Evolutionary conservation across 768 basidiomycete genomes (phyloP), one percentile per base, ranked within the genome.

Genomic region (Tulasnella calospora): DNA sequence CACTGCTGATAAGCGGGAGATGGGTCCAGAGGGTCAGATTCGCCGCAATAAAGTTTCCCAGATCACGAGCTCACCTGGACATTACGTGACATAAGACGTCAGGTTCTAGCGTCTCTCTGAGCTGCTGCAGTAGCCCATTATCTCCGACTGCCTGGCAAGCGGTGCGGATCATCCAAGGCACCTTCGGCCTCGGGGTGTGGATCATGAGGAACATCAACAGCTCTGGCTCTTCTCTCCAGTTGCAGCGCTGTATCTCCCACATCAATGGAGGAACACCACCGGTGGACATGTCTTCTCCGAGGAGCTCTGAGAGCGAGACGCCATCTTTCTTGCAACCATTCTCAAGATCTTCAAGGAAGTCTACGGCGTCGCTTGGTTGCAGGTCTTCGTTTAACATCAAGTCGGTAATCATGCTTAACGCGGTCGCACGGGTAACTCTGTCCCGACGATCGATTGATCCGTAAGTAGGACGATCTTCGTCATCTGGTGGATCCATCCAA

Each of bases 221-320:
- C 44, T 72, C 71, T 10, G 38, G 71, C 19, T 27, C 35, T 27
- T 40, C 44, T 27, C 44, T 46, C 71, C 71, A 72, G 2, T 40
- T 46, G 38, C 71, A 72, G 30, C 71, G 71, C 10, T 72, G 71
- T 19, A 72, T 72, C 71, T 72, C 71, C 38, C 36, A 72, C 38
- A 72, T 46, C 38, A 72, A 35, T n/a, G 71, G 71, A 41, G 71
- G 71, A n/a, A 72, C 71, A 13, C 36, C 71, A 27, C 71, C 71
- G 71, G 30, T 46, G 17, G 19, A 72, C 71, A 72, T 72, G 71
- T 72, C 36, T 36, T 72, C 71, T 15, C 27, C 71, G 13, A 72
- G 71, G 44, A 72, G 71, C 19, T 72, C 71, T 7, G 71, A 40
- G 13, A 72, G 44, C 36, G 71, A 46, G 23, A 72, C 71, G 19